phyloP scores from a whole-genome alignment of 1,284 basidiomycete genomes.

The Austroboletus olivaceoglutinosus region DNA sequence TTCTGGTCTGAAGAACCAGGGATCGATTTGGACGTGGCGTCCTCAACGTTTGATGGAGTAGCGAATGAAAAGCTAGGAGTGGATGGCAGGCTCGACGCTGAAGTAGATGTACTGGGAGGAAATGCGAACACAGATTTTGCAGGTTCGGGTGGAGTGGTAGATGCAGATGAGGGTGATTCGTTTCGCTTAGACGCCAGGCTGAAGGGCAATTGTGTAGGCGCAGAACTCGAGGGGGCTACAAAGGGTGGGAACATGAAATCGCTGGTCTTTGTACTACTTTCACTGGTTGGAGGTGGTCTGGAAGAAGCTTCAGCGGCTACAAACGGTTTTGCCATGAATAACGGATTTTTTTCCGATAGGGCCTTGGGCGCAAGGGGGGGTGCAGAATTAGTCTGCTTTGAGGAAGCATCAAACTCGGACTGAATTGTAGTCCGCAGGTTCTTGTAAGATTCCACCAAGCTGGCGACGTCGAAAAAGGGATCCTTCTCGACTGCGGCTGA shows the following conservation, averaged over 20 bases:
- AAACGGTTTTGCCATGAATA: slow-evolving; percentile 45
- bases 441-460: slow-evolving; percentile 65
- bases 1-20: slow-evolving; percentile 7
- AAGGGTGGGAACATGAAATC: slow-evolving; percentile 24
- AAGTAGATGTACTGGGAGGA: background rate
- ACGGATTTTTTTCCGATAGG: slow-evolving; percentile 21
- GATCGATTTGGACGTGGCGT: slow-evolving; percentile 2
- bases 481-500: slow-evolving; percentile 66
- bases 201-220: slow-evolving; percentile 15
- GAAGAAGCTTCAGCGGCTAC: slow-evolving; percentile 5
- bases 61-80: slow-evolving; percentile 14
- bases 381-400: slow-evolving; percentile 11
- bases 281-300: slow-evolving; percentile 8
- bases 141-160: slow-evolving; percentile 10
- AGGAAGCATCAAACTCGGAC: slow-evolving; percentile 49
- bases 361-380: slow-evolving; percentile 8
- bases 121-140: slow-evolving; percentile 23
- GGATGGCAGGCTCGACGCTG: slow-evolving; percentile 6
- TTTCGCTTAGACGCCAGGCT: slow-evolving; percentile 16
- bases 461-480: slow-evolving; percentile 70
- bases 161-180: slow-evolving; percentile 15
- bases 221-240: slow-evolving; percentile 23
- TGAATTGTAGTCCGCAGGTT: slow-evolving; percentile 56
- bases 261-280: slow-evolving; percentile 16
- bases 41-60: slow-evolving; percentile 5